Evolutionary conservation across 495 filamentous ascomycete species (phyloP).

Genomic region (Penicillium lagena): DNA sequence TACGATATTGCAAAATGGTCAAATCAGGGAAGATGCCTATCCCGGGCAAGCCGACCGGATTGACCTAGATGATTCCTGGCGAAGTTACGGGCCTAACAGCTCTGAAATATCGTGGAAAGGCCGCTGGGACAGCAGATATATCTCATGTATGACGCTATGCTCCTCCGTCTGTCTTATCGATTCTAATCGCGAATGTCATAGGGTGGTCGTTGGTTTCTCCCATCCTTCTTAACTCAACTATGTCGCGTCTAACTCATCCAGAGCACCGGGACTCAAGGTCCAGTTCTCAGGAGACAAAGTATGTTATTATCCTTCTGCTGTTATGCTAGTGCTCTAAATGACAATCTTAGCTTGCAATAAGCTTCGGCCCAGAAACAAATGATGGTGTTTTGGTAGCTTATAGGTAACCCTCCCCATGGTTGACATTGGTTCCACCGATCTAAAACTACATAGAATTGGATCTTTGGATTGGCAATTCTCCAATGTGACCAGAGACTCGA

Average conservation of each 20-base stretch:
- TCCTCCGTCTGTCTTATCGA: no score
- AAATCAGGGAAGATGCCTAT: conserved; percentile 36
- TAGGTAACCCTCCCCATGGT: conserved; percentile 10
- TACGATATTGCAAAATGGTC: conserved; percentile 61
- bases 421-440: neutral
- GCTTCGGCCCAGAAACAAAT: conserved; percentile 53
- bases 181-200: conserved; percentile 1
- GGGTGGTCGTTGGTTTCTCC: conserved; percentile 34
- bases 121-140: conserved; percentile 59
- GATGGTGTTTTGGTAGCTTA: conserved; percentile 54
- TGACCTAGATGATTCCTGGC: conserved; percentile 29
- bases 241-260: conserved; percentile 6
- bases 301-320: neutral
- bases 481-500: conserved; percentile 55
- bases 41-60: conserved; percentile 23
- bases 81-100: conserved; percentile 47
- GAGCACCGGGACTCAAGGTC: conserved; percentile 56
- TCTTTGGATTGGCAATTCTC: conserved; percentile 63
- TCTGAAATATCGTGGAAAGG: conserved; percentile 63
- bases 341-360: conserved; percentile 42
- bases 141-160: conserved; percentile 49
- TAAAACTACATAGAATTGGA: conserved; percentile 33
- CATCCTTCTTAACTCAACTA: neutral
- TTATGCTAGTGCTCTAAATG: conserved; percentile 1
- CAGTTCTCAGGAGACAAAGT: conserved; percentile 58